A percentile compares a stretch with the other conserved stretches of the same genome.
Evolutionary conservation across 2,329 filamentous ascomycete species (phyloP).

Genomic region (Hypomyces perniciosus): DNA sequence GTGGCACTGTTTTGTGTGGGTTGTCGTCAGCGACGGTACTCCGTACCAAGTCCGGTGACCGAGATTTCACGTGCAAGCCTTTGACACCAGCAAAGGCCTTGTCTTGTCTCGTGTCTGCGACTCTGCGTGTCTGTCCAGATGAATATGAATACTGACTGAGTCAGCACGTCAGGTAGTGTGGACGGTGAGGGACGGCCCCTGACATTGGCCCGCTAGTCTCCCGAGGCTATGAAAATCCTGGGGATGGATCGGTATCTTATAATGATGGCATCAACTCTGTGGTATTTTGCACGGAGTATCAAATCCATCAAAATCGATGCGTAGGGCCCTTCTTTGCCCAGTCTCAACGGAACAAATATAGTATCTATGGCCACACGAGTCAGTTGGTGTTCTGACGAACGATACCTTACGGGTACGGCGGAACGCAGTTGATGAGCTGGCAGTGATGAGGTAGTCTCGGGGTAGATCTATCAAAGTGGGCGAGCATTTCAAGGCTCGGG

Average conservation of each 20-base stretch:
- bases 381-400: background rate
- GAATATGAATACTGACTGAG: background rate
- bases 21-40: background rate
- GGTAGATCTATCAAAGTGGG: background rate
- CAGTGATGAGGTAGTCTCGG: background rate
- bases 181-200: constrained; percentile 8
- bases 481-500: background rate
- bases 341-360: too few species aligned
- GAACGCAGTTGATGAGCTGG: background rate
- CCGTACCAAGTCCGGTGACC: too few species aligned
- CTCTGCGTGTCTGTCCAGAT: too few species aligned
- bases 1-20: background rate
- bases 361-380: too few species aligned
- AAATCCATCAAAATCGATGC: too few species aligned
- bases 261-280: too few species aligned
- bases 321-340: too few species aligned
- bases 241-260: constrained; percentile 4
- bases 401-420: background rate
- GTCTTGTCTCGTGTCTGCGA: too few species aligned
- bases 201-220: constrained; percentile 6
- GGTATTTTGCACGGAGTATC: too few species aligned
- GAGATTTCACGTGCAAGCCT: background rate
- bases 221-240: constrained; percentile 6
- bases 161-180: background rate
- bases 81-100: background rate